phyloP scores from a whole-genome alignment of 208 protist species.

The Polymyxa betae region DNA sequence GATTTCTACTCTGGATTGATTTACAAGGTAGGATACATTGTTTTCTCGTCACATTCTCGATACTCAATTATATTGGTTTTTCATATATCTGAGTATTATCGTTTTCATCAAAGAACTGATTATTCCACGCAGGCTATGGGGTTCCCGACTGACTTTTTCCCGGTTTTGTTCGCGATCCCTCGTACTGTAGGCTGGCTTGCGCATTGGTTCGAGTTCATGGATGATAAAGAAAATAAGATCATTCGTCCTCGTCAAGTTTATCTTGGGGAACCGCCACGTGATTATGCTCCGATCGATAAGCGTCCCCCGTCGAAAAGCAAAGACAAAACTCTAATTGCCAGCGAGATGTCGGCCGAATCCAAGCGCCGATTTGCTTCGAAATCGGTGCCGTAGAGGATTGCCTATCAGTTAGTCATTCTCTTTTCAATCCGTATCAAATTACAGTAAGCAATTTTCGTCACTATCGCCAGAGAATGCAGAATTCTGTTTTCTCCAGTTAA shows the following conservation, averaged over 20 bases:
- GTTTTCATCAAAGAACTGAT: constrained; percentile 72
- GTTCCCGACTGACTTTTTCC: constrained; percentile 77
- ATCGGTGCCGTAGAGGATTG: background rate
- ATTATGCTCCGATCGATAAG: constrained; percentile 52
- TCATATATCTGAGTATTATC: constrained; percentile 27
- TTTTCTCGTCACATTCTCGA: background rate
- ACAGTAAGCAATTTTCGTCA: too few species aligned
- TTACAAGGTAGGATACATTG: constrained; percentile 57
- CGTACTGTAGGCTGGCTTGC: constrained; percentile 71
- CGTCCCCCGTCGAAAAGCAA: background rate
- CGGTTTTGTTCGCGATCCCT: constrained; percentile 80
- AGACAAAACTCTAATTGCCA: background rate
- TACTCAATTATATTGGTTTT: background rate
- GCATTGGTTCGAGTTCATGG: constrained; percentile 72
- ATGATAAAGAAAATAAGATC: constrained; percentile 67
- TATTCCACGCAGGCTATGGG: constrained; percentile 64
- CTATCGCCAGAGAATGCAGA: too few species aligned
- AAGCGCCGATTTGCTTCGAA: constrained; percentile 54
- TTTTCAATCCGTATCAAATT: too few species aligned
- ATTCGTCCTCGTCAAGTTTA: constrained; percentile 69
- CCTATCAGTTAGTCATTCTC: too few species aligned
- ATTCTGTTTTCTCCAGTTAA: too few species aligned
- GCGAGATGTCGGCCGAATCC: constrained; percentile 50
- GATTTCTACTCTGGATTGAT: constrained; percentile 75
- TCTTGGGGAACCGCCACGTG: background rate